These are phyloP conservation scores for Globisporangium barbulae DNA, from an alignment of 352 stramenopile genomes.

Conservation along the genomic window DNA sequence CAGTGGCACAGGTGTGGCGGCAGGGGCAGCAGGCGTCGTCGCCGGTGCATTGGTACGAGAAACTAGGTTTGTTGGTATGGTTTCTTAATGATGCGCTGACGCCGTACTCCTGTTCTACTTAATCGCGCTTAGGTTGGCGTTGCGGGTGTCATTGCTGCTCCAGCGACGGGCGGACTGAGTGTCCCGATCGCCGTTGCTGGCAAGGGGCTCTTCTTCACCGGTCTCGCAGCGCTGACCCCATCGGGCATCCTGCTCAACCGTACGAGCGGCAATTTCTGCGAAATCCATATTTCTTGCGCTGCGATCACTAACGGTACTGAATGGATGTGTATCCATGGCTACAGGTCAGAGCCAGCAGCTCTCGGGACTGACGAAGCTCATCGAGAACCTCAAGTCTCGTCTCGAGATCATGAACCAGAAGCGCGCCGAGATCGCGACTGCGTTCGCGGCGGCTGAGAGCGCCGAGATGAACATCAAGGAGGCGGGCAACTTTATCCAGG, in stretches of 20 bases:
- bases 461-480: conserved; percentile 83
- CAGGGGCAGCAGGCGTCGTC: conserved; percentile 75
- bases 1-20: conserved; percentile 80
- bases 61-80: too few species aligned
- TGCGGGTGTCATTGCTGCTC: conserved; percentile 69
- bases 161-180: conserved; percentile 76
- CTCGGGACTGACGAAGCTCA: conserved; percentile 60
- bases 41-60: conserved; percentile 60
- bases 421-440: conserved; percentile 67
- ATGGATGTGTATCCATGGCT: not conserved
- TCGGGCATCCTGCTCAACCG: conserved; percentile 86
- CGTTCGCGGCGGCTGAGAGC: conserved; percentile 66
- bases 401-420: conserved; percentile 87
- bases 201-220: conserved; percentile 83
- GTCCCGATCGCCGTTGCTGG: conserved; percentile 78
- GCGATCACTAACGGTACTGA: not conserved
- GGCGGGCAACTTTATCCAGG: conserved; percentile 75
- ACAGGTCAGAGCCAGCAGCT: conserved; percentile 84
- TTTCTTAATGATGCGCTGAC: not conserved
- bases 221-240: conserved; percentile 69
- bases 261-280: conserved; percentile 25
- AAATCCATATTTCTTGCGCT: too few species aligned
- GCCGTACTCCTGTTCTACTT: not conserved
- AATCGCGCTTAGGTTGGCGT: conserved; percentile 42
- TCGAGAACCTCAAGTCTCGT: conserved; percentile 78